Conservation (phyloP, 345 rosid species). For the Ceriops decandra region DNA sequence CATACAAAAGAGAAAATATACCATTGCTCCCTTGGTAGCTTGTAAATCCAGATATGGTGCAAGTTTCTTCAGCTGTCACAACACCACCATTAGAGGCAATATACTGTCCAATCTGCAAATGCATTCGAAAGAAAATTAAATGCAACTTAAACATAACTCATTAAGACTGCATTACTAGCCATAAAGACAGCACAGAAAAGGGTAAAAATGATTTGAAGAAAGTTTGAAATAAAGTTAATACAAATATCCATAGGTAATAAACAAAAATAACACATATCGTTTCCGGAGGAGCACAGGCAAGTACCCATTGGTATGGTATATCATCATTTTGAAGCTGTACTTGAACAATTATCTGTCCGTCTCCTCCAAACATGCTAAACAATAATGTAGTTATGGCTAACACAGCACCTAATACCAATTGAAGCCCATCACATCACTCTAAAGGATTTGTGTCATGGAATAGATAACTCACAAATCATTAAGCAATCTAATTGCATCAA, state of each 20-base stretch:
- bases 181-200: too few species aligned
- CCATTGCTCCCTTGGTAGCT: slow-evolving; percentile 41
- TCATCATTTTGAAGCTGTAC: background rate
- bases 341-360: background rate
- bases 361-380: background rate
- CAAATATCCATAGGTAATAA: too few species aligned
- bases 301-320: too few species aligned
- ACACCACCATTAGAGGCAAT: slow-evolving; percentile 87
- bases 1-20: slow-evolving; percentile 28
- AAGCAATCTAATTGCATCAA: background rate
- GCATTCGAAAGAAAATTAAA: slow-evolving; percentile 10
- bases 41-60: slow-evolving; percentile 50
- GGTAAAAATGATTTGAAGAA: too few species aligned
- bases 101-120: slow-evolving; percentile 83
- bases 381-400: background rate
- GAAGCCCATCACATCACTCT: background rate
- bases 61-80: slow-evolving; percentile 35
- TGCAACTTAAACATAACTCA: too few species aligned
- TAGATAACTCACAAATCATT: slow-evolving; percentile 1
- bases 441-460: slow-evolving; percentile 7
- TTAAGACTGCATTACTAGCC: too few species aligned
- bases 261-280: too few species aligned
- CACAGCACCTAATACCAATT: background rate
- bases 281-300: too few species aligned
- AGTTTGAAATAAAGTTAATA: too few species aligned